Evolutionary conservation across 306 rosid species (phyloP), one percentile per base, ranked within the genome.

Genomic region (Quercus ilex): DNA sequence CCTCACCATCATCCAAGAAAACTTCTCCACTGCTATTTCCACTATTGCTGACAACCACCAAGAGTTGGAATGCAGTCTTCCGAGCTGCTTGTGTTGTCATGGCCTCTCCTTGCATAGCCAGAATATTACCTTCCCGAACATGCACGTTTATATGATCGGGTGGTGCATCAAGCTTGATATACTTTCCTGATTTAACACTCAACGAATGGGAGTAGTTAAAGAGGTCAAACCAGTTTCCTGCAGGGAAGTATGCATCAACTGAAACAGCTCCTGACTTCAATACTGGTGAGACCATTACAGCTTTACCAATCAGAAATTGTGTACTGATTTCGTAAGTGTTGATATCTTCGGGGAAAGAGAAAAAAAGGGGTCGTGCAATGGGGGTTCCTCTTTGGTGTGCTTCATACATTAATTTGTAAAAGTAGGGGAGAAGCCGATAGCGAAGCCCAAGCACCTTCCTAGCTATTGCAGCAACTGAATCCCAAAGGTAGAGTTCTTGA

Each of bases 171-270:
- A 94, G 86, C n/a, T 71, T 90, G 11, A 94, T 59, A 65, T 81
- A 19, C 78, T 85, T 71, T 20, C 98, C 98, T 13, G 88, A 62
- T 46, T 74, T 25, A 21, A 80, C 84, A 43, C 33, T 87, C 57
- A 91, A 89, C 1, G 97, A 88, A 20, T 85, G 82, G 0, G 93
- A 87, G 63, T 80, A 38, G 76, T 94, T 88, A 68, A 92, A 94
- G 79, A 94, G 97, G 79, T 90, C 94, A 84, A 94, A 94, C 97
- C 98, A 92, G 71, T 74, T 91, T 86, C 98, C 98, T 31, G 83
- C 74, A 3, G 98, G 98, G 78, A 94, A 87, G 83, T 94, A 94
- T 74, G 98, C 97, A 81, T 86, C 70, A 11, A 94, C 92, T 3
- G 91, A 83, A 62, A 51, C 74, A 46, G 88, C 91, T 65, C 89